A percentile compares a stretch with the other conserved stretches of the same genome.
These are phyloP conservation scores for Solanum clarkiae DNA, from an alignment of 257 asterid species.

Conservation along the genomic window DNA sequence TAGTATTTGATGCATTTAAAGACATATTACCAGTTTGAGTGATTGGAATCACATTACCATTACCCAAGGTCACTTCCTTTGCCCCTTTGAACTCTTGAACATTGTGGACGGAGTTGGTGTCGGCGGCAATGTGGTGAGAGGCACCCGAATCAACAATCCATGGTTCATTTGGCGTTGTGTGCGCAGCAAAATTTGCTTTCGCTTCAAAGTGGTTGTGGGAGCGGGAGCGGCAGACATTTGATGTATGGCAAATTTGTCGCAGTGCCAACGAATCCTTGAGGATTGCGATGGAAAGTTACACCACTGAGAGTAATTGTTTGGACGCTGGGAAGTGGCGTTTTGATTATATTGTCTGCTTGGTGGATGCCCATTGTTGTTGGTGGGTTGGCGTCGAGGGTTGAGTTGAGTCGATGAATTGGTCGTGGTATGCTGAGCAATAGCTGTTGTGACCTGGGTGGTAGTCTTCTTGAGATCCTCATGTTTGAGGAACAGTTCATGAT, in stretches of 20 bases:
- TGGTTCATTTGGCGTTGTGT: not conserved
- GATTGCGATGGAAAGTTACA: not conserved
- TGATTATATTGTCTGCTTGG: not conserved
- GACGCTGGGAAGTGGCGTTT: not conserved
- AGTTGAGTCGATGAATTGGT: not conserved
- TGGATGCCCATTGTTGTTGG: not conserved
- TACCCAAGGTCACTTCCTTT: no score
- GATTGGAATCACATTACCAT: no score
- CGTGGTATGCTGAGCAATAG: not conserved
- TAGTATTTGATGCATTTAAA: no score
- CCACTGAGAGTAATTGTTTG: not conserved
- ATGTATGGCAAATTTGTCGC: not conserved
- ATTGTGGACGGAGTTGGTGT: not conserved
- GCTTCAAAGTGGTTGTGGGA: no score
- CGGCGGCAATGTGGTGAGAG: not conserved
- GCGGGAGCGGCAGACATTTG: no score
- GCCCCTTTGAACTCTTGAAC: no score
- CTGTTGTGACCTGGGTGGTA: not conserved
- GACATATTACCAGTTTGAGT: no score
- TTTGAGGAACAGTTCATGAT: not conserved
- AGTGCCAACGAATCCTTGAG: not conserved
- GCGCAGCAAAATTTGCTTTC: not conserved
- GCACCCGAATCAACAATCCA: not conserved
- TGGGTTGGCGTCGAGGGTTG: no score
- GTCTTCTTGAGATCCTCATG: not conserved